These are phyloP conservation scores for Suillus lakei DNA, from an alignment of 768 basidiomycete species.

Conservation along the genomic window DNA sequence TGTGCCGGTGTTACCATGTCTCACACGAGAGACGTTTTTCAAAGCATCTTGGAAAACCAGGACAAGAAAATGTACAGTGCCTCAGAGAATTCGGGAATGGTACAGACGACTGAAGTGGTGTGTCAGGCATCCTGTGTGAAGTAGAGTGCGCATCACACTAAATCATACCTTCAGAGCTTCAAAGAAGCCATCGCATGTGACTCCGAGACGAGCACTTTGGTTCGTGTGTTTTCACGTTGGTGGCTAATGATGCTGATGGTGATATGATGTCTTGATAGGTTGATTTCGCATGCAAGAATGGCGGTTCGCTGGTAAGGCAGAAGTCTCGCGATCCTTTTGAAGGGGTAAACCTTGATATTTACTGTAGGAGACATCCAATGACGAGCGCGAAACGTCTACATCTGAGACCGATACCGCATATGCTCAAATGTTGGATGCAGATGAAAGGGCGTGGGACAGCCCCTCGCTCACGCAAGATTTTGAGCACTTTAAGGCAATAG, in stretches of 20 bases:
- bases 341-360: background rate
- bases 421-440: slow-evolving; percentile 37
- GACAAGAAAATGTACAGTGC: background rate
- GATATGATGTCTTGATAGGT: slow-evolving; percentile 13
- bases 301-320: background rate
- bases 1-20: too few relatives aligned
- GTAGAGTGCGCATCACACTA: background rate
- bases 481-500: background rate
- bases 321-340: background rate
- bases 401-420: background rate
- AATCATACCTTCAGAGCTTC: background rate
- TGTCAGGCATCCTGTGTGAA: background rate
- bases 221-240: slow-evolving; percentile 9
- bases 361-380: slow-evolving; percentile 19
- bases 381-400: slow-evolving; percentile 15
- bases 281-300: background rate
- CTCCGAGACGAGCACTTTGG: slow-evolving; percentile 23
- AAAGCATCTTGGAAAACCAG: background rate
- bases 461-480: slow-evolving; percentile 3
- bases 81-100: background rate
- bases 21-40: background rate
- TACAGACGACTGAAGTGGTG: background rate
- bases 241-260: background rate
- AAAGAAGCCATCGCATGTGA: background rate
- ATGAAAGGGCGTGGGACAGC: slow-evolving; percentile 45